Conservation (phyloP, 2,329 filamentous ascomycete genomes). For the Xylaria sp. region DNA sequence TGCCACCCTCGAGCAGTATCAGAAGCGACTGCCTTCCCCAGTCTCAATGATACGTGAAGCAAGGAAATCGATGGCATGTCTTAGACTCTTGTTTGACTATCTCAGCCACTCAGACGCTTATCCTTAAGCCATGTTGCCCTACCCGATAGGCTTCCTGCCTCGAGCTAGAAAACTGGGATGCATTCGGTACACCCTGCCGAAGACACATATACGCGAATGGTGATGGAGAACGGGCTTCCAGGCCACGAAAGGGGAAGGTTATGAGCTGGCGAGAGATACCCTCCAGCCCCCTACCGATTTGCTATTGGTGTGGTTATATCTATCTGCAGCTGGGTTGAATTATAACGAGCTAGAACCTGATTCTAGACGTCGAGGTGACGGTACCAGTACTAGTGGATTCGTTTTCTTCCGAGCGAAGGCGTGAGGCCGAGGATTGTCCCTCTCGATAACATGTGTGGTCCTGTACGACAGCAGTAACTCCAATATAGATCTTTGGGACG, state of each 20-base stretch:
- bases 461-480: neutral
- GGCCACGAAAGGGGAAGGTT: constrained; percentile 28
- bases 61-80: neutral
- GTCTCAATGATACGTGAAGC: neutral
- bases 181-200: neutral
- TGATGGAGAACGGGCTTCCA: neutral
- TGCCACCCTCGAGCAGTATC: too few relatives aligned
- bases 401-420: neutral
- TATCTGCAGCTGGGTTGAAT: constrained; percentile 3
- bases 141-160: neutral
- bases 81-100: neutral
- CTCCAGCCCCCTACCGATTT: neutral
- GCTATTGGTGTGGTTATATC: neutral
- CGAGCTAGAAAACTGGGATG: neutral
- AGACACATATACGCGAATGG: neutral
- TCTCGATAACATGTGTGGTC: neutral
- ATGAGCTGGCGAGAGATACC: constrained; percentile 4
- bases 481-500: neutral
- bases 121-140: neutral
- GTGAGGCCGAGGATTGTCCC: neutral
- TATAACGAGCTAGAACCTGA: constrained; percentile 12
- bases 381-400: constrained; percentile 1
- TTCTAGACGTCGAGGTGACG: constrained; percentile 13
- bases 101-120: constrained; percentile 10
- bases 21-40: neutral